phyloP scores from a whole-genome alignment of 805 yeast genomes.

The Lipomyces spencermartinsiae region DNA sequence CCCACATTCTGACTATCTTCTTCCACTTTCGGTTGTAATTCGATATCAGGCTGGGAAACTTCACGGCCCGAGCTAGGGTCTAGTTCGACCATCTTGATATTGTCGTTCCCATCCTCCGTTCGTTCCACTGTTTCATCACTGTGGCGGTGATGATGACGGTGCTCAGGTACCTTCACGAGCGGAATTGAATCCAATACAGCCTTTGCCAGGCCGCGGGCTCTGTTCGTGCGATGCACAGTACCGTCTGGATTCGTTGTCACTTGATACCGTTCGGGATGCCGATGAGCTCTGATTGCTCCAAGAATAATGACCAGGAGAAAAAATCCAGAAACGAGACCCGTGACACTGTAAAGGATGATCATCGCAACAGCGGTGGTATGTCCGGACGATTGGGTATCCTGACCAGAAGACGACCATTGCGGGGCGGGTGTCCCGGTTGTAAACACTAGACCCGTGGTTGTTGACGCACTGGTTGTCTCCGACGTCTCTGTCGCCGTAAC shows the following conservation, averaged over 20 bases:
- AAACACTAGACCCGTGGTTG: slow-evolving; percentile 20
- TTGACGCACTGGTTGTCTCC: slow-evolving; percentile 10
- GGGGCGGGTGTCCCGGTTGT: slow-evolving; percentile 16
- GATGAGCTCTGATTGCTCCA: slow-evolving; percentile 47
- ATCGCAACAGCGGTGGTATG: slow-evolving; percentile 42
- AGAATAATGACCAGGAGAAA: slow-evolving; percentile 44
- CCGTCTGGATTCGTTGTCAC: slow-evolving; percentile 32
- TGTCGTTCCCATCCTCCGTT: not conserved
- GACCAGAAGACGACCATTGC: not conserved
- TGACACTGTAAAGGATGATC: slow-evolving; percentile 43
- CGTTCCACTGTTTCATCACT: not conserved
- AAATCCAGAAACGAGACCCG: slow-evolving; percentile 44
- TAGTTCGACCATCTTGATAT: slow-evolving; percentile 16
- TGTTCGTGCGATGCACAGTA: slow-evolving; percentile 30
- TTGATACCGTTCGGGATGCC: slow-evolving; percentile 47
- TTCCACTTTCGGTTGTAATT: not conserved
- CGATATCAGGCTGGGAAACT: not conserved
- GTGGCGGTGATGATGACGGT: slow-evolving; percentile 6
- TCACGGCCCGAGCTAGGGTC: slow-evolving; percentile 1
- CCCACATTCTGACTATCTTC: not conserved
- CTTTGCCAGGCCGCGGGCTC: slow-evolving; percentile 48
- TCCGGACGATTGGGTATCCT: not conserved
- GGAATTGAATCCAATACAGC: slow-evolving; percentile 49
- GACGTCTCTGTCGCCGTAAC: slow-evolving; percentile 7
- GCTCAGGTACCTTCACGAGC: slow-evolving; percentile 40